Base-by-base conservation (phyloP, 768 basidiomycete genomes). In the Fistulinella prunicolor region DNA sequence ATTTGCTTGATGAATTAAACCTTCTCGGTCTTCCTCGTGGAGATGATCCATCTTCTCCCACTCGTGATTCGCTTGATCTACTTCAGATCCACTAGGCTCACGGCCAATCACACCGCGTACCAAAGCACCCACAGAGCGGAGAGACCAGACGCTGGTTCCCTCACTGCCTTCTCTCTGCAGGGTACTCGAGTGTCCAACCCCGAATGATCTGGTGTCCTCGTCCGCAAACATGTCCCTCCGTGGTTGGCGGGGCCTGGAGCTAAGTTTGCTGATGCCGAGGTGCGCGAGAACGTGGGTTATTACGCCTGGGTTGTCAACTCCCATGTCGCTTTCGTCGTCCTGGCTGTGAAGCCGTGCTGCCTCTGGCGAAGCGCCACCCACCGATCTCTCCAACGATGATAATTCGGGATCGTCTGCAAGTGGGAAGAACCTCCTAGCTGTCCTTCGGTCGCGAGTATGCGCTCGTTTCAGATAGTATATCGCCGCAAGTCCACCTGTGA, bases 141-240 rank as follows among this genome's bases (percentile, higher is more conserved):
- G 54, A 20, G 82, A 82, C 80, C 80, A 82, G 6, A 73, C 64
- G 42, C 80, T 57, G 9, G 51, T 77, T n/a, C 71, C 71, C 5
- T 65, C 69, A 34, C 71, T 72, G 9, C 68, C 72, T 47, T 76
- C 74, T 24, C 71, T 67, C 17, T 64, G 46, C 51, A 53, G 16
- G n/a, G 38, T 23, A 9, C 17, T 53, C 65, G 54, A 46, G 34
- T 48, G 37, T 28, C 53, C 51, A 32, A 32, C 45, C 52, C 46
- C 57, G 35, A 85, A 80, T 14, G 80, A 75, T 9, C 74, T 71
- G 2, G 75, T 72, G 56, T 89, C 88, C 64, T 89, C 88, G 46
- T 91, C 86, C 4, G 81, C 85, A 28, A 89, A 76, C 78, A 90
- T 89, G 60, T 90, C 86, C 24, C 77, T 74, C 24, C 87, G 74